phyloP scores from a whole-genome alignment of 352 stramenopile genomes.

The Blastocystis sp. region DNA sequence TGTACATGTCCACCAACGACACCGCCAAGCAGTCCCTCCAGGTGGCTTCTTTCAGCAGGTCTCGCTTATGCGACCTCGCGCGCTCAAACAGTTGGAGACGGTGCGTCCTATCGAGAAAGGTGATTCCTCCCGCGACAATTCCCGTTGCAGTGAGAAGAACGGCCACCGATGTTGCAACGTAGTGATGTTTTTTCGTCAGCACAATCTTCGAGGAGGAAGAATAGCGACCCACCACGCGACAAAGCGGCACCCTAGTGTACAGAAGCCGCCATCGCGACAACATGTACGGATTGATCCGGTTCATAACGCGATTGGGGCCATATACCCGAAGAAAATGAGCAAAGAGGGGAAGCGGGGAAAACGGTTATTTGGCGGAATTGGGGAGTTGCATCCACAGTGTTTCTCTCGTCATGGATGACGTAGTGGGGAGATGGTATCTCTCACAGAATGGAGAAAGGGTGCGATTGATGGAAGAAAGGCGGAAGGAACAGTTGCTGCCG shows the following conservation, averaged over 20 bases:
- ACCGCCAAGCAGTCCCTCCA: slow-evolving; percentile 57
- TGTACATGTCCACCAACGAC: slow-evolving; percentile 37
- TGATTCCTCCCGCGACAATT: background rate
- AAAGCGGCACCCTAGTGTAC: background rate
- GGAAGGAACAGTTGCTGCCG: too few species aligned
- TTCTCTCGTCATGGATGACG: too few species aligned
- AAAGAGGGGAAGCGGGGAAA: background rate
- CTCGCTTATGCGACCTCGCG: slow-evolving; percentile 6
- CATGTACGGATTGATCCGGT: background rate
- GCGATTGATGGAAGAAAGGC: too few species aligned
- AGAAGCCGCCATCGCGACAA: background rate
- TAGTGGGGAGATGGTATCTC: too few species aligned
- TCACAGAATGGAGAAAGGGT: too few species aligned
- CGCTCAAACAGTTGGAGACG: slow-evolving; percentile 21
- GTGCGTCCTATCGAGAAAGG: slow-evolving; percentile 11
- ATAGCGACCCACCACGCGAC: background rate
- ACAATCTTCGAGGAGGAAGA: background rate
- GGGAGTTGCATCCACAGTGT: too few species aligned
- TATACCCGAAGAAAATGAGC: background rate
- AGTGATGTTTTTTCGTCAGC: background rate
- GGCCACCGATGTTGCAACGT: background rate
- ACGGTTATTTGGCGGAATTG: background rate
- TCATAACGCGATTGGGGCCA: background rate
- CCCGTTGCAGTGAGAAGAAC: background rate
- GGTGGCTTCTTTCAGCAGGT: slow-evolving; percentile 8